phyloP scores from a whole-genome alignment of 2,329 filamentous ascomycete genomes.

The Chaetomium globosum region DNA sequence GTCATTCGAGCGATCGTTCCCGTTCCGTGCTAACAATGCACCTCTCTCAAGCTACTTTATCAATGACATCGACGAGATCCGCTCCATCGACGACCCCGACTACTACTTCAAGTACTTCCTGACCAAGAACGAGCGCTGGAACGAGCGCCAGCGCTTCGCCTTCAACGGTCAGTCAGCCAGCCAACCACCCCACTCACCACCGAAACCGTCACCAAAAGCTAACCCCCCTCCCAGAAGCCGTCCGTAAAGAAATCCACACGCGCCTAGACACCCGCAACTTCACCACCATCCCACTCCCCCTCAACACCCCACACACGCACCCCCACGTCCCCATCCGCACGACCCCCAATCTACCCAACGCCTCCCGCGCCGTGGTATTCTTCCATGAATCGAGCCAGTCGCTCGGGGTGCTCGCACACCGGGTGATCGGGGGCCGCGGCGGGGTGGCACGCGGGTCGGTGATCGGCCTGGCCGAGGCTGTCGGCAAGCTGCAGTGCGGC shows the following conservation, averaged over 20 bases:
- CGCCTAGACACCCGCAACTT: conserved; percentile 62
- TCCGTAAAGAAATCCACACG: conserved; percentile 60
- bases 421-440: conserved; percentile 63
- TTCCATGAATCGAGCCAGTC: conserved; percentile 74
- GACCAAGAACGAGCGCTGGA: conserved; percentile 74
- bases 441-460: conserved; percentile 72
- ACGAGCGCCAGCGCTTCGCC: conserved; percentile 71
- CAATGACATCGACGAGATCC: conserved; percentile 73
- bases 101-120: conserved; percentile 74
- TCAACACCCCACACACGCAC: conserved; percentile 47
- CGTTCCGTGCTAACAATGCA: neutral
- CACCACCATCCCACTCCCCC: conserved; percentile 62
- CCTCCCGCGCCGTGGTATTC: conserved; percentile 69
- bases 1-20: neutral
- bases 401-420: conserved; percentile 73
- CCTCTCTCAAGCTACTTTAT: conserved; percentile 70
- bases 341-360: conserved; percentile 54
- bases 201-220: neutral
- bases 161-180: conserved; percentile 65
- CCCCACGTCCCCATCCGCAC: conserved; percentile 72
- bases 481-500: too few relatives aligned
- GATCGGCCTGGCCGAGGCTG: conserved; percentile 42
- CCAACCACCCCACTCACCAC: neutral
- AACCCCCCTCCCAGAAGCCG: conserved; percentile 54
- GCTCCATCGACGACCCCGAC: conserved; percentile 67